Conservation (phyloP, 164 flowering plant species). For the Taxillus chinensis region DNA sequence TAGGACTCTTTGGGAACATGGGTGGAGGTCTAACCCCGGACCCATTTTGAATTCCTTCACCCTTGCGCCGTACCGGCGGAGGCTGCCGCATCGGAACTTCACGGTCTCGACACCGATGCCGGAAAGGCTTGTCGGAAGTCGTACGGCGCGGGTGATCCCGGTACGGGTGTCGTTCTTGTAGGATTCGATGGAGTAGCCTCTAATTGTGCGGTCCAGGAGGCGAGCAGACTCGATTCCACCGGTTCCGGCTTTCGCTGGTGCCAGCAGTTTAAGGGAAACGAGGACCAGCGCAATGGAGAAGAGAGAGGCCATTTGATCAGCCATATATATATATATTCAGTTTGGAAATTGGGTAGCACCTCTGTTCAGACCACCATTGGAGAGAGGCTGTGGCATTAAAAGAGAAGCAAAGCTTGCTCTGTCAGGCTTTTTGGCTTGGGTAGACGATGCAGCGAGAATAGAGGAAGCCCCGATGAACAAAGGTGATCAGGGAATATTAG, state of each 20-base stretch:
- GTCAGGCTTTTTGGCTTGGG: too few relatives aligned
- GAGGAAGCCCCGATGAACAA: too few relatives aligned
- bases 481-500: too few relatives aligned
- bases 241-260: constrained; percentile 9
- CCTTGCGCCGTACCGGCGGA: constrained; percentile 59
- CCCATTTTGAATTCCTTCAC: constrained; percentile 51
- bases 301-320: constrained; percentile 24
- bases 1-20: constrained; percentile 62
- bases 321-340: too few relatives aligned
- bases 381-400: too few relatives aligned
- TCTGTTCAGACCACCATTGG: too few relatives aligned
- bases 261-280: constrained; percentile 8
- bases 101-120: constrained; percentile 42
- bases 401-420: too few relatives aligned
- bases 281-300: constrained; percentile 11
- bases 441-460: too few relatives aligned
- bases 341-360: too few relatives aligned
- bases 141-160: constrained; percentile 34
- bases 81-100: constrained; percentile 75
- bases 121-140: constrained; percentile 52
- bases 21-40: constrained; percentile 37
- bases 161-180: constrained; percentile 33
- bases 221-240: constrained; percentile 31
- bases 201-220: constrained; percentile 50
- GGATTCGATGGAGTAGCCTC: constrained; percentile 55